Evolutionary conservation across 2,329 filamentous ascomycete species (phyloP), one percentile per base, ranked within the genome.

Genomic region (Endoconidiophora laricicola): DNA sequence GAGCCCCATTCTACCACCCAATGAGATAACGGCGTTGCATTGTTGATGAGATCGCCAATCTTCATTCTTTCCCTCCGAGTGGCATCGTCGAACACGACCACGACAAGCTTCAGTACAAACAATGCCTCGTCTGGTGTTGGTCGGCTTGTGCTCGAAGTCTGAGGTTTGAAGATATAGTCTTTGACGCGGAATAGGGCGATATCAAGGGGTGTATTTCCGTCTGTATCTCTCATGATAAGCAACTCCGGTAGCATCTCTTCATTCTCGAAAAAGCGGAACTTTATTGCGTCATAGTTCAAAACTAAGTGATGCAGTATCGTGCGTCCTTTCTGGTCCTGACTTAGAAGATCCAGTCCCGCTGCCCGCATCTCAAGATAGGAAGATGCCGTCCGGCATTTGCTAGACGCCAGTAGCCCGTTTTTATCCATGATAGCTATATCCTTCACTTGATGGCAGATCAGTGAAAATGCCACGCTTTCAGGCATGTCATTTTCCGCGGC

Each of bases 1-100:
- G 14, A 33, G 6, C 46, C 46, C 46, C 46, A 48, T 4, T 48
- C 46, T 6, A 48, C 39, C 18, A 48, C 42, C 22, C 22, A 36
- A 33, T 42, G 39, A 9, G 37, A 26, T 18, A 48, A 23, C 16
- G 46, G 46, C n/a, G 6, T n/a, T 16, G 20, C n/a, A 5, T n/a
- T 42, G 16, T 43, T 40, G 38, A 48, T 20, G 2, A 43, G 18
- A 10, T n/a, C 7, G 20, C n/a, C 38, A 16, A 48, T 12, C 20
- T 48, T 26, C 9, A 48, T 22, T 33, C 26, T 33, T 33, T 5
- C 26, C 12, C 36, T 18, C 23, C 22, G 23, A 16, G 14, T 12
- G 6, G 42, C 6, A 29, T 29, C 22, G 2, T 33, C 12, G 6
- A 43, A 10, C 3, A n/a, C 46, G 1, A 5, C 3, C 23, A 42